Evolutionary conservation across 225 moss, liverwort and hornwort species (phyloP), one percentile per base, ranked within the genome.

Genomic region (Polytrichum formosum): DNA sequence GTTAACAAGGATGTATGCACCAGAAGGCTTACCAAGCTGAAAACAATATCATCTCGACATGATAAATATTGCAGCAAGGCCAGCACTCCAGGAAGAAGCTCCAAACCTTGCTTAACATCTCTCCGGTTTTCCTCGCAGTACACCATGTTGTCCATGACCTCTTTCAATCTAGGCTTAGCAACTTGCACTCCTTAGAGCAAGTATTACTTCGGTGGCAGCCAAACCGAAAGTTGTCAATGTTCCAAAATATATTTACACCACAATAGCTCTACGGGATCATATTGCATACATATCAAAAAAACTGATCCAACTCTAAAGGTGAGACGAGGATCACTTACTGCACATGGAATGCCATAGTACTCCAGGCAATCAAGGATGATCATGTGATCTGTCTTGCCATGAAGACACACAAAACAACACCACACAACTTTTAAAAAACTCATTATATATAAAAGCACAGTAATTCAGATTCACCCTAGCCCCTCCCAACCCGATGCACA

Each of bases 301-400:
- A 7, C 4, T 26, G 23, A 26, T 13, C 4, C 26, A 63, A 22
- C 13, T 22, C 6, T n/a, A 26, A 13, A 63, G 13, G 25, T n/a
- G 7, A 33, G 33, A 33, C 7, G 0, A 33, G 33, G 7, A 7
- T 33, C 33, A 74, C 56, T 67, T 56, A 78, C 78, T 54, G 37
- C 56, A 61, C 74, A 66, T 23, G 78, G 74, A 53, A 74, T 55
- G 59, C 78, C 78, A 66, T 73, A 78, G 66, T 78, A 70, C 66
- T 78, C 74, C 61, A 78, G 54, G 13, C 73, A 31, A 59, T 78
- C 74, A 10, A 78, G 65, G 66, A 78, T 78, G 64, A 78, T 78
- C 78, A 78, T 73, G 53, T 78, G 73, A n/a, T 78, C 73, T 20
- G 78, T 78, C 64, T 78, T 78, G 28, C 78, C 78, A 69, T 78